Percentiles rank a stretch among this genome's conserved stretches.
Conservation (phyloP, 768 basidiomycete genomes). For the Macrolepiota albuminosa region DNA sequence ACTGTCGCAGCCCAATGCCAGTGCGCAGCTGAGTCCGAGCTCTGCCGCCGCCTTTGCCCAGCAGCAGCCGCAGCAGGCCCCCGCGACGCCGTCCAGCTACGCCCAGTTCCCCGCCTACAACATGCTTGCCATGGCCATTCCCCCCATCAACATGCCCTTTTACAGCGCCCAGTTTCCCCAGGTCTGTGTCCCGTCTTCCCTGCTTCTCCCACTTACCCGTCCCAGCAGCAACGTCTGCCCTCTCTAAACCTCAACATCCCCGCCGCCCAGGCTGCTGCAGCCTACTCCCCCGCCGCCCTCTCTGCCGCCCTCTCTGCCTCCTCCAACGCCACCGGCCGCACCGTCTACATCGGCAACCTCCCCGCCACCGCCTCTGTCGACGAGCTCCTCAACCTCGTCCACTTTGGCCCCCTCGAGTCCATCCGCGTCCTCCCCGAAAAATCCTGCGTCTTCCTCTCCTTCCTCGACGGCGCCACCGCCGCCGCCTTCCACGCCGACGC, state of each 20-base stretch:
- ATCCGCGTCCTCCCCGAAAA: slow-evolving; percentile 96
- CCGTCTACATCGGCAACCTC: slow-evolving; percentile 95
- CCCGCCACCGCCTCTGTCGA: slow-evolving; percentile 95
- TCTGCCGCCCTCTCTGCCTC: slow-evolving; percentile 68
- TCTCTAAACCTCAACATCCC: slow-evolving; percentile 67
- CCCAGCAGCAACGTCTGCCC: slow-evolving; percentile 52
- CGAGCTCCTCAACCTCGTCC: slow-evolving; percentile 95
- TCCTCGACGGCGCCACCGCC: slow-evolving; percentile 89
- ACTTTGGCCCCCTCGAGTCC: slow-evolving; percentile 94
- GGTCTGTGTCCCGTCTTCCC: not conserved
- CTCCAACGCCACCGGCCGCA: slow-evolving; percentile 71
- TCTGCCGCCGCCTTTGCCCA: slow-evolving; percentile 49
- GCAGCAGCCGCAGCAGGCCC: slow-evolving; percentile 37
- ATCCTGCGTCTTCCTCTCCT: slow-evolving; percentile 96
- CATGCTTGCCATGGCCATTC: slow-evolving; percentile 80
- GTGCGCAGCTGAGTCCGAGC: slow-evolving; percentile 66
- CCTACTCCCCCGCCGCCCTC: slow-evolving; percentile 76
- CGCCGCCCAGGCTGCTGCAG: slow-evolving; percentile 50
- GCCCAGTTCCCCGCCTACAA: slow-evolving; percentile 63
- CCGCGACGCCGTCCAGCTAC: slow-evolving; percentile 44
- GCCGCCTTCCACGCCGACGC: slow-evolving; percentile 98
- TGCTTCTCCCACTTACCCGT: not conserved
- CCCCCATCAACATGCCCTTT: slow-evolving; percentile 68
- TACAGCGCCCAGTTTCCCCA: slow-evolving; percentile 48
- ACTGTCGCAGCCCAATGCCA: slow-evolving; percentile 45